Evolutionary conservation across 495 filamentous ascomycete genomes (phyloP).

Genomic region (Penicillium psychrofluorescens): DNA sequence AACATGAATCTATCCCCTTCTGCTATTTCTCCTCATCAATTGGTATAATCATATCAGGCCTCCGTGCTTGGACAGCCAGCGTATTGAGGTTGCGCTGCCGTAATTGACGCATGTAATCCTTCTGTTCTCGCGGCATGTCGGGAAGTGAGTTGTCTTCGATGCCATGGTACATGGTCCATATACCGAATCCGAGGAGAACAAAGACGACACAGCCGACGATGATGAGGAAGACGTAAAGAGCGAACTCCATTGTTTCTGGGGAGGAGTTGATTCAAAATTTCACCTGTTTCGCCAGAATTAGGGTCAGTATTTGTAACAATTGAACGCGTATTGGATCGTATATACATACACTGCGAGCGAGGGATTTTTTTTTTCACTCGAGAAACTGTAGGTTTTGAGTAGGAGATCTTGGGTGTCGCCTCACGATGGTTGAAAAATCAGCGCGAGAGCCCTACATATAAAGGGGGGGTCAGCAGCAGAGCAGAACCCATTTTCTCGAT

Average conservation of each 20-base stretch:
- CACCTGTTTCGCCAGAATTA: background rate
- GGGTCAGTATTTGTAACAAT: background rate
- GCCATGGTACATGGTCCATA: constrained; percentile 19
- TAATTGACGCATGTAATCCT: constrained; percentile 20
- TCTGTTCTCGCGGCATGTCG: constrained; percentile 14
- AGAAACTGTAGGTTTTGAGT: too few species aligned
- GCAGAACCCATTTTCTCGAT: background rate
- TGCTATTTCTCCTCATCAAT: constrained; percentile 3
- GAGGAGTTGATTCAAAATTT: constrained; percentile 1
- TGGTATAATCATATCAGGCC: constrained; percentile 20
- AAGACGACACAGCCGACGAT: constrained; percentile 16
- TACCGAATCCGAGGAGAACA: constrained; percentile 14
- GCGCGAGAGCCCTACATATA: constrained; percentile 5
- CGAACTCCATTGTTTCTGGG: constrained; percentile 9
- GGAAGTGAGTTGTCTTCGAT: constrained; percentile 1
- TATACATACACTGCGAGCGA: too few species aligned
- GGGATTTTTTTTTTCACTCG: too few species aligned
- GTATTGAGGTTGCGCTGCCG: constrained; percentile 17
- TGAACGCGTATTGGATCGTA: too few species aligned
- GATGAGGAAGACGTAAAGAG: constrained; percentile 22
- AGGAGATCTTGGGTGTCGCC: too few species aligned
- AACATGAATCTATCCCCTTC: too few species aligned
- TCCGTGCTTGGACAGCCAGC: constrained; percentile 8
- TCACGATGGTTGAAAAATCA: background rate
- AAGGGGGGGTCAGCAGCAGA: background rate